Evolutionary conservation across 768 basidiomycete species (phyloP).

Genomic region (Boletus vermiculosoides): DNA sequence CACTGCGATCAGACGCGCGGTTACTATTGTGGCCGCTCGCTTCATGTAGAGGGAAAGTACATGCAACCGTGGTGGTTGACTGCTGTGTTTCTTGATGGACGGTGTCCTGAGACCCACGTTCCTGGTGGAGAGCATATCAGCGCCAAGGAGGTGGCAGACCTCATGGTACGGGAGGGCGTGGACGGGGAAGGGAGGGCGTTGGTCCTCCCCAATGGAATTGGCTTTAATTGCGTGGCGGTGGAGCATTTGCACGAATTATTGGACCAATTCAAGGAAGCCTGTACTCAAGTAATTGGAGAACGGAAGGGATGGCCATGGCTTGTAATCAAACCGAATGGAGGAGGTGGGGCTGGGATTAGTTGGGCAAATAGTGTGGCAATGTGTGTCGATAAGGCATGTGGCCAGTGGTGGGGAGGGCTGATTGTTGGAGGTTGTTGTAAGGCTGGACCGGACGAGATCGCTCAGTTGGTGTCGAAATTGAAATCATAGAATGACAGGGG

Average conservation of each 20-base stretch:
- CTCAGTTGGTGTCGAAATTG: conserved; percentile 7
- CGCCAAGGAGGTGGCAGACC: conserved; percentile 43
- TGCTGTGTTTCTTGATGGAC: conserved; percentile 56
- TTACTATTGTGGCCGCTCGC: conserved; percentile 38
- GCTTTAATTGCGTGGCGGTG: conserved; percentile 70
- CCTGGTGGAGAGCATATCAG: conserved; percentile 26
- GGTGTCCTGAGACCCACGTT: conserved; percentile 41
- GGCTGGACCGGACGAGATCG: conserved; percentile 53
- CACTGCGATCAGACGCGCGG: conserved; percentile 59
- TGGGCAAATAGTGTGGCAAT: conserved; percentile 39
- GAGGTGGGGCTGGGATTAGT: conserved; percentile 40
- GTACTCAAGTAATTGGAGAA: conserved; percentile 12
- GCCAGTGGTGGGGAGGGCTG: conserved; percentile 45
- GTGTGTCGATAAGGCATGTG: conserved; percentile 22
- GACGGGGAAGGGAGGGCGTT: conserved; percentile 12
- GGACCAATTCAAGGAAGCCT: conserved; percentile 33
- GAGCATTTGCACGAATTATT: conserved; percentile 43
- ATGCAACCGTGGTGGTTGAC: conserved; percentile 77
- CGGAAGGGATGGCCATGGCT: conserved; percentile 43
- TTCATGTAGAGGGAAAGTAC: conserved; percentile 18
- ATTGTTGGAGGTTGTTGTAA: conserved; percentile 73
- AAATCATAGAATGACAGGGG: conserved; percentile 8
- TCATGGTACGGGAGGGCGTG: conserved; percentile 34
- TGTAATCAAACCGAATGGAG: conserved; percentile 73
- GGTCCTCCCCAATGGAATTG: conserved; percentile 52